Evolutionary conservation across 2,329 filamentous ascomycete species (phyloP), one percentile per base, ranked within the genome.

Genomic region (Rachicladosporium sp.): DNA sequence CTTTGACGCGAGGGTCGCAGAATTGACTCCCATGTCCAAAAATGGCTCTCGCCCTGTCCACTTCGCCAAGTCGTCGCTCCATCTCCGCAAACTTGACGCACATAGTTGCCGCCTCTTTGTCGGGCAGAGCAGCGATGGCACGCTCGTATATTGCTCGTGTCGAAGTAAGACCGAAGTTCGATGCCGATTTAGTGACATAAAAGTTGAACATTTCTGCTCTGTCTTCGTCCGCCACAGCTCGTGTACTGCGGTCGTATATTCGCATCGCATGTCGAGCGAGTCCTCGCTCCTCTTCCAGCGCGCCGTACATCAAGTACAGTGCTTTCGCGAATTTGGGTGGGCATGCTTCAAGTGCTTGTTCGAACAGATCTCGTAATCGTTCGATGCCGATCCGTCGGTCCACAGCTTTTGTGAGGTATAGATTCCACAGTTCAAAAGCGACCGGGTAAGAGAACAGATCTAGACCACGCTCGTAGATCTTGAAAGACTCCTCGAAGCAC

Each of bases 361-460:
- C 91, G 55, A 98, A 98, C 5, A 98, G 73, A 60, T 98, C 93
- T 43, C 91, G 79, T 15, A 98, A 69, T 37, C 91, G 76, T 60
- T 98, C 91, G 52, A 98, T 95, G 41, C 85, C 81, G 56, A 96
- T 93, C 62, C 93, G 91, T 42, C 91, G 83, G 58, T 95, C 87
- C 13, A 96, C 88, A 0, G 91, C 91, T 64, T 98, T 98, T 40
- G 87, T 95, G 40, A 98, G 75, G 61, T 98, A 98, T 6, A 98
- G 66, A 52, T 98, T 98, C 93, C 91, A 98, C 13, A 98, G 71
- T 67, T 98, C 91, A 60, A 98, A 98, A 10, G 91, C 91, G 11
- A 96, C 89, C 0, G 91, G 91, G 55, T 96, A 98, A 60, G 80
- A 93, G 71, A 98, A 98, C n/a, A 98, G 78, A 60, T 98, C 91